Evolutionary conservation across 1,284 basidiomycete species (phyloP), one percentile per base, ranked within the genome.

Genomic region (Kwoniella shivajii): DNA sequence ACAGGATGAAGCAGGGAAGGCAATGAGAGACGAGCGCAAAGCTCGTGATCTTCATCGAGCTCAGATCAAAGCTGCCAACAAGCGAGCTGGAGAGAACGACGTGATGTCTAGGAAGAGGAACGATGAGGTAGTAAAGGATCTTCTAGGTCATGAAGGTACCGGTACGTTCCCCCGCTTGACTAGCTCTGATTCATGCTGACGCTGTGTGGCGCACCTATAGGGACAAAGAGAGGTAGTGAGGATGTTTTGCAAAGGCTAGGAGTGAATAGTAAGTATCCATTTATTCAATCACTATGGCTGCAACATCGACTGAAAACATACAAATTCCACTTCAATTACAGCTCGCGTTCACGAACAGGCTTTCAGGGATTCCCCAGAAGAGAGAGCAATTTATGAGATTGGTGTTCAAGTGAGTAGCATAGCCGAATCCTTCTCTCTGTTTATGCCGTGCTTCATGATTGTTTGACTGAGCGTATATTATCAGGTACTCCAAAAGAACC

Each of bases 281-380:
- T n/a, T n/a, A n/a, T n/a, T 45, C 4, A 6, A 16, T 29, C n/a
- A 36, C 33, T 36, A 26, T 31, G 30, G 45, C 45, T 16, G 45
- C 29, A 4, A 31, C 30, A n/a, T n/a, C 30, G 27, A n/a, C 24
- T n/a, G 22, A n/a, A 22, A 27, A 24, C 11, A 5, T n/a, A 50
- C 20, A 14, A 54, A 33, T 24, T 24, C 14, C 11, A 27, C 20
- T 16, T 22, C 22, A n/a, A n/a, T n/a, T n/a, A n/a, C 39, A 68
- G 66, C 66, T 11, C 61, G 65, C 6, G 36, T 61, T 2, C 74
- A 76, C 45, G 64, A 72, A 10, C 50, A 51, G 4, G 72, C 67
- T 0, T 74, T 76, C 50, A 53, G 57, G 3, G 72, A 76, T 42
- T 75, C 73, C 1, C 60, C 66, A 0, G 70, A 73, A 41, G 74